Evolutionary conservation across 495 filamentous ascomycete genomes (phyloP), one percentile per base, ranked within the genome.

Genomic region (Neurospora sublineolata): DNA sequence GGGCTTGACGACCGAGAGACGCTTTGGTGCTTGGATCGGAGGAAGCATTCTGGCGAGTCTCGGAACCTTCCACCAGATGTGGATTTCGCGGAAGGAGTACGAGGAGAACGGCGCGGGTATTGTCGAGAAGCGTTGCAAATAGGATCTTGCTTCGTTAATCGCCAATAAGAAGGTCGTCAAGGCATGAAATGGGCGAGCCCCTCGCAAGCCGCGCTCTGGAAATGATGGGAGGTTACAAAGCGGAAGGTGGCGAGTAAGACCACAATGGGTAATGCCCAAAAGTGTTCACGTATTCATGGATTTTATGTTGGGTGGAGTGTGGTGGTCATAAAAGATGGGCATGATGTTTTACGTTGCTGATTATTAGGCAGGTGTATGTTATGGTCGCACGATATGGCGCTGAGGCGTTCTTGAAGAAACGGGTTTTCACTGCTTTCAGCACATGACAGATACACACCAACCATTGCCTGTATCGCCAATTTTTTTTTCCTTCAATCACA

Each of bases 51-150:
- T 98, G 76, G 94, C 91, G 3, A 97, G 94, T 82, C 80, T 99
- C 84, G 96, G 96, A 10, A 97, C 93, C n/a, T 99, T 99, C 81
- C 95, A 99, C 84, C 94, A 97, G 79, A 92, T 98, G 92, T 99
- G 95, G 95, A 94, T 99, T 73, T 93, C 90, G 20, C 89, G 83
- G 79, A 91, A 92, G 82, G 91, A 93, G 84, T 93, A 93, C 80
- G 89, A 92, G 72, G 91, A 93, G 82, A 90, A 91, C 79, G 91
- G 91, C 14, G 76, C 84, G 0, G 84, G 84, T 12, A 89, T 93
- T 73, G 89, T 93, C 20, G 91, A 93, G 84, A 93, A 92, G 86
- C 84, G 91, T 72, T 93, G 91, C 79, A 92, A 91, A 82, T 93
- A 86, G 75, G 46, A 18, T 68, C 6, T 40, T 1, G 16, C 23